Base-by-base conservation (phyloP, 1,139 yeast species). In the Magnusiomyces magnusii region DNA sequence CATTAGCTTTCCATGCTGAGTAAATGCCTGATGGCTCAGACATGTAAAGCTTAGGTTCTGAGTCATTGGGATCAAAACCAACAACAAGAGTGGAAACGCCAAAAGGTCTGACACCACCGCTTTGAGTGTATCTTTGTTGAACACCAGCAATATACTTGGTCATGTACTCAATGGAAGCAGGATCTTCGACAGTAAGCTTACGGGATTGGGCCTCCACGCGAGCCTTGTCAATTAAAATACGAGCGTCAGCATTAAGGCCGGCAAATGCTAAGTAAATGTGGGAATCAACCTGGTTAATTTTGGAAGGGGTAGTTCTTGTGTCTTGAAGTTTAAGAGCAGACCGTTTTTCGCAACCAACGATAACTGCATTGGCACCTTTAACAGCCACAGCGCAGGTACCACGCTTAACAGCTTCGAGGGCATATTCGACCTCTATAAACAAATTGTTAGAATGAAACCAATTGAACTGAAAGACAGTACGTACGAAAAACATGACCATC, bases 301-400 rank as follows among this genome's bases (percentile, higher is more conserved):
- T 93, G 60, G 95, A 85, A 41, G 98, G 98, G 2, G 97, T 92
- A 63, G 90, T 91, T 72, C 99, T 81, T 57, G 97, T 95, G 74
- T 95, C 99, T 76, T 93, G 99, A 65, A 93, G 80, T 73, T 95
- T 93, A 69, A 93, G 78, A 0, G 98, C 92, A 56, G 97, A 89
- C 76, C 98, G 84, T 77, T 93, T 88, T 75, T 93, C 99, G 76
- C 98, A 93, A 39, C 97, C 99, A 56, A 93, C 80, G 19, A 93
- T 97, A 19, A 93, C 98, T 61, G 86, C 83, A 63, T 85, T 86
- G 66, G 82, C 80, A 58, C 99, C 99, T 71, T 92, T 92, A 62
- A 93, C 93, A 53, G 98, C 99, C 51, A 93, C 97, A 2, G 98
- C 97, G 71, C 97, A 90, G 1, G 99, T 93, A 63, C 99, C 99